Evolutionary conservation across 352 stramenopile species (phyloP), one percentile per base, ranked within the genome.

Genomic region (Paralagenidium karlingii): DNA sequence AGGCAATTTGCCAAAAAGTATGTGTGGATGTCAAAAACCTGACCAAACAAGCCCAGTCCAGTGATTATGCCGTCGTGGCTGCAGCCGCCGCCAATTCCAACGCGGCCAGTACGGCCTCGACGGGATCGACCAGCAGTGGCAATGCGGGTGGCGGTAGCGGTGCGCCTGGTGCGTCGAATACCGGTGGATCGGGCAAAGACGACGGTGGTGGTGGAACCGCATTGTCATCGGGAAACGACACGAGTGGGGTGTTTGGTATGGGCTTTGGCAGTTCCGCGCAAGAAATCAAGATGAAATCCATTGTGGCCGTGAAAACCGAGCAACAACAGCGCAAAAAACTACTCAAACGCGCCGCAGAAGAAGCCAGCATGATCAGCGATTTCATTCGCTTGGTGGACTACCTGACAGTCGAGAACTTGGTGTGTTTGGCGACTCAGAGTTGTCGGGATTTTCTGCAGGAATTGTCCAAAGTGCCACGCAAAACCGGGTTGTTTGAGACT

Each of bases 311-410:
- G 22, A 97, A 97, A 48, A 71, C 84, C 8, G 90, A 96, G 39
- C 78, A 89, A 37, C 60, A 80, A 26, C 74, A 94, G 36, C 66
- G 82, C 13, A 66, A 66, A 6, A 79, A 81, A 36, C 58, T 94
- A 11, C 73, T 94, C 37, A 77, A 80, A 36, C 67, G 82, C 18
- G 91, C 89, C 0, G 77, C 68, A 0, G 68, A 94, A 45, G 91
- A 97, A 44, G 75, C 75, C 5, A 53, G 53, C 4, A 94, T 94
- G 78, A 90, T 97, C 31, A 63, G 75, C 11, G 80, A 96, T 36
- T 93, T 97, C 15, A 95, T 97, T 39, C 83, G 91, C 4, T 60
- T 96, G 0, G 74, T 95, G 9, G 91, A 97, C 50, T 96, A 96
- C 42, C 68, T 97, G 2, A 71, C 71, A 1, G 83, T 95, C 15